Base-by-base conservation (phyloP, 2,329 filamentous ascomycete species). In the Penicillium glabrum region DNA sequence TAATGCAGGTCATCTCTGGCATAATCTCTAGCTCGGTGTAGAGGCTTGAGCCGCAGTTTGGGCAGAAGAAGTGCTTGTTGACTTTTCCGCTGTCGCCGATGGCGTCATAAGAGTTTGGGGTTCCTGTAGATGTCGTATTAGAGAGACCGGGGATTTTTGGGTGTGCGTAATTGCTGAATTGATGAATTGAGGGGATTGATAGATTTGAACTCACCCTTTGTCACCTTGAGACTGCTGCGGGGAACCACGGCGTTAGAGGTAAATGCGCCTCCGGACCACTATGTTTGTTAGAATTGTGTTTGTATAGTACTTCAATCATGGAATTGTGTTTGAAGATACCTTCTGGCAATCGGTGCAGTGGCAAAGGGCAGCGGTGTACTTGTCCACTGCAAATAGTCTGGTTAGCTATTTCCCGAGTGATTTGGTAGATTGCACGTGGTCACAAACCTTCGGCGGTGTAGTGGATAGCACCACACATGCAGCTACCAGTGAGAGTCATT, bases 11-110 rank as follows among this genome's bases (percentile, higher is more conserved):
- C 60, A 78, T 69, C 21, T 80, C 80, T 1, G 79, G 77, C 81
- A 84, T 81, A 43, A 83, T 50, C 27, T 84, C 82, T 26, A 83
- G 72, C 65, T 80, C 75, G 10, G 80, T 82, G 65, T 80, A 84
- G 24, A 84, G 61, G 51, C 77, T 74, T 1, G 77, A 81, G 19
- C 82, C 82, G 62, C 82, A 85, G 57, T 67, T 79, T 16, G 69
- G 60, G 65, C 83, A 84, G 74, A 85, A 85, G 71, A 77, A 83
- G 64, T 83, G 82, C 61, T 78, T 80, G 70, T 84, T 84, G 58
- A 78, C 72, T 65, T 84, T 84, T 29, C 83, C 83, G 0, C 79
- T 81, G 35, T 67, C 76, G 3, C 82, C 83, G 0, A 65, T 72
- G 16, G 71, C 68, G 58, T 83, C 80, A 65, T 77, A 84, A 29